Evolutionary conservation across 805 yeast species (phyloP).

Genomic region (Wickerhamomyces alni): DNA sequence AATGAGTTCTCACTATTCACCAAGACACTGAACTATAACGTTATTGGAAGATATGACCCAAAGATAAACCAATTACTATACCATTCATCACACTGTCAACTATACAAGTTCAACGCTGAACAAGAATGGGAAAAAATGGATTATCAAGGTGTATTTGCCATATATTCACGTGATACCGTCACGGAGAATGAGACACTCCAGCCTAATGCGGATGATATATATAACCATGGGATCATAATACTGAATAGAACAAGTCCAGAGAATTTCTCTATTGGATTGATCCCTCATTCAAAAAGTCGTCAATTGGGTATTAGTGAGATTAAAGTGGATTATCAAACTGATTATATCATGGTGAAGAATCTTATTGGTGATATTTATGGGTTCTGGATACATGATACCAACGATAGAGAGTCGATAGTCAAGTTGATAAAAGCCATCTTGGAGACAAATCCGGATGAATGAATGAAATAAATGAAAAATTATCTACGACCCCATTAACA

Average conservation of each 20-base stretch:
- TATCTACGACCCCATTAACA: too few species aligned
- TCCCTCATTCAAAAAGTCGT: conserved; percentile 46
- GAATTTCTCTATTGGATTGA: conserved; percentile 65
- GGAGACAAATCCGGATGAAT: background rate
- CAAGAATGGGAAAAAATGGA: conserved; percentile 71
- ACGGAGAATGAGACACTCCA: conserved; percentile 1
- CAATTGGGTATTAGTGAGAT: conserved; percentile 36
- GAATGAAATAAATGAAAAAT: too few species aligned
- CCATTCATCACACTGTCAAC: conserved; percentile 66
- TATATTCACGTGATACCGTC: conserved; percentile 45
- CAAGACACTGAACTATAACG: conserved; percentile 67
- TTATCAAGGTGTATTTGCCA: conserved; percentile 62
- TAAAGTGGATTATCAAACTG: conserved; percentile 64
- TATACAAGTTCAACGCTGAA: conserved; percentile 51
- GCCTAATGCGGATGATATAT: conserved; percentile 28
- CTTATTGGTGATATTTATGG: conserved; percentile 69
- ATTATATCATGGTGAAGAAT: conserved; percentile 63
- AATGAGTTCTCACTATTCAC: conserved; percentile 45
- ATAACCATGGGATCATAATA: conserved; percentile 65
- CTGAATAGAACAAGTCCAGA: conserved; percentile 63
- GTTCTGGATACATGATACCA: conserved; percentile 68
- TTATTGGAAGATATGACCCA: conserved; percentile 73
- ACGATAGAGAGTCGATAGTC: conserved; percentile 55
- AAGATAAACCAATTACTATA: conserved; percentile 59
- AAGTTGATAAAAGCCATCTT: conserved; percentile 32